These are phyloP conservation scores for Craterostigma plantagineum DNA, from an alignment of 257 asterid species.

Conservation along the genomic window DNA sequence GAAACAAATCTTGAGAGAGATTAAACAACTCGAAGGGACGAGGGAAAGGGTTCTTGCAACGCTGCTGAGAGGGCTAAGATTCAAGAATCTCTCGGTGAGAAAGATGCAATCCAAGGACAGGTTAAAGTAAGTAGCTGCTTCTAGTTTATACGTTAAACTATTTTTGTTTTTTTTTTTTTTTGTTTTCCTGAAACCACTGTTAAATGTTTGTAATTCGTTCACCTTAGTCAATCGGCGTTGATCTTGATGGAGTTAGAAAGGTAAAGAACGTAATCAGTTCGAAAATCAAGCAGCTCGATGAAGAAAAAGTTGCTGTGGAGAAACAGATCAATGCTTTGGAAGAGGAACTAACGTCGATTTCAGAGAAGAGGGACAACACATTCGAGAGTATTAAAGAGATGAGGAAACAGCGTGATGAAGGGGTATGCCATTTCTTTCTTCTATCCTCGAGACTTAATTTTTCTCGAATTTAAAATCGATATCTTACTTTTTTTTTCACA, in stretches of 20 bases:
- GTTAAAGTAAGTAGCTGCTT: slow-evolving; percentile 42
- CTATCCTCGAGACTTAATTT: no score
- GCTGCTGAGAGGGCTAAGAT: slow-evolving; percentile 59
- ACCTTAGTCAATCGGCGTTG: slow-evolving; percentile 48
- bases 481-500: slow-evolving; percentile 14
- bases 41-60: slow-evolving; percentile 44
- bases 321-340: slow-evolving; percentile 30
- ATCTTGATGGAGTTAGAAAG: slow-evolving; percentile 66
- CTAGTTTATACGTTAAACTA: neutral
- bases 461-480: neutral
- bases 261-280: slow-evolving; percentile 36
- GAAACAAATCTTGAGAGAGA: slow-evolving; percentile 74
- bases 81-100: slow-evolving; percentile 63
- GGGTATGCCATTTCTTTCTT: slow-evolving; percentile 52
- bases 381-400: slow-evolving; percentile 31
- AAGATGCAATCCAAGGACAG: slow-evolving; percentile 56
- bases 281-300: slow-evolving; percentile 47
- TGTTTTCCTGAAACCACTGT: neutral
- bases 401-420: slow-evolving; percentile 57
- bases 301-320: slow-evolving; percentile 29
- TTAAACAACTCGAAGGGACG: slow-evolving; percentile 65
- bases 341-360: slow-evolving; percentile 32
- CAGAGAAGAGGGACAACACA: slow-evolving; percentile 38
- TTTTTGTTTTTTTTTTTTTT: neutral
- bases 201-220: neutral